Conservation (phyloP, 768 basidiomycete species). For the Lactarius vividus region DNA sequence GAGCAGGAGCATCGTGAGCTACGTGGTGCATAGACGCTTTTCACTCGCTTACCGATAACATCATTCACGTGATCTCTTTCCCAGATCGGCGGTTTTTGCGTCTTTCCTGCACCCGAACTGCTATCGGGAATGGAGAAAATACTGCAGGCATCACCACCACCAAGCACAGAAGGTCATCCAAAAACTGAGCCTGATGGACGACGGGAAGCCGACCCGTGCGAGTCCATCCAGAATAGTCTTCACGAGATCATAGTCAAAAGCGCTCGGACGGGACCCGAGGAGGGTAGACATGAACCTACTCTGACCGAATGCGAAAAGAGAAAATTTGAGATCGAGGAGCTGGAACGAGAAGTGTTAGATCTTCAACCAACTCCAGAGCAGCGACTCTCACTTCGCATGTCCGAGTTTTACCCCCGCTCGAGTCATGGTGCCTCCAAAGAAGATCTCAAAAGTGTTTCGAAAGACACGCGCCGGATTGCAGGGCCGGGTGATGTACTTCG, state of each 20-base stretch:
- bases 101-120: not conserved
- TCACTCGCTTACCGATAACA: not conserved
- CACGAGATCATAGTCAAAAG: constrained; percentile 1
- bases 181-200: constrained; percentile 6
- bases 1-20: not conserved
- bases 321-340: not conserved
- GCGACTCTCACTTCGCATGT: not conserved
- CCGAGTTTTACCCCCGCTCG: not conserved
- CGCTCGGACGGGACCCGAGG: not conserved
- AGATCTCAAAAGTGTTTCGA: not conserved
- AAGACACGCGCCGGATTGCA: not conserved
- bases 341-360: constrained; percentile 9
- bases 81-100: not conserved
- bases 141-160: not conserved
- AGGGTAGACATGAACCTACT: not conserved
- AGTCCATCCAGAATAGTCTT: constrained; percentile 14
- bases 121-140: not conserved
- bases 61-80: constrained; percentile 1
- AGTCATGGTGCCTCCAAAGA: not conserved
- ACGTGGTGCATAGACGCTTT: not conserved
- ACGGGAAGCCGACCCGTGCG: not conserved
- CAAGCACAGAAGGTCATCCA: not conserved
- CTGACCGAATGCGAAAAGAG: constrained; percentile 9
- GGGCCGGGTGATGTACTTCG: not conserved
- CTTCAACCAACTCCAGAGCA: not conserved